These are phyloP conservation scores for Chytriomyces hyalinus DNA, from an alignment of 192 early-diverging fungal genomes.

Conservation along the genomic window DNA sequence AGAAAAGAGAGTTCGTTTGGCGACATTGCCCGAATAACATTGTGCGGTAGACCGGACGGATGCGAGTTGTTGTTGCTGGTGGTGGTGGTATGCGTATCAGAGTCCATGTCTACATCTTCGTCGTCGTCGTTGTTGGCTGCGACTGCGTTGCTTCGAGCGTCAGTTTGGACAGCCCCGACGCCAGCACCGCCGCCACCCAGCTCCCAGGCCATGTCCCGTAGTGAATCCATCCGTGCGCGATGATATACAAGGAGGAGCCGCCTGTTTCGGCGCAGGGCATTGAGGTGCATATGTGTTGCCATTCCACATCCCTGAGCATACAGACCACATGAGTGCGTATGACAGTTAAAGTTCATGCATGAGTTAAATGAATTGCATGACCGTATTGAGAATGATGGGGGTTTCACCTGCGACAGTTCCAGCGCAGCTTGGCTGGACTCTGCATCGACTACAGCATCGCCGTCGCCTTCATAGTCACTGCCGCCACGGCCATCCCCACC, in stretches of 20 bases:
- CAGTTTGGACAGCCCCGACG: constrained; percentile 39
- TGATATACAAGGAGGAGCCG: constrained; percentile 91
- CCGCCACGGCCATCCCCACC: not conserved
- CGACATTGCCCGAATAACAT: constrained; percentile 42
- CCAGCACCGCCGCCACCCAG: constrained; percentile 56
- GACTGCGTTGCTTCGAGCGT: not conserved
- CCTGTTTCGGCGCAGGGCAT: constrained; percentile 77
- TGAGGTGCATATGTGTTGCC: constrained; percentile 57
- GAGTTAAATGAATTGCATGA: not conserved
- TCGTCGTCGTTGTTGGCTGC: constrained; percentile 31
- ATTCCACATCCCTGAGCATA: constrained; percentile 26
- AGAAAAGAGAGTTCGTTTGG: constrained; percentile 70
- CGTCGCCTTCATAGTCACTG: not conserved
- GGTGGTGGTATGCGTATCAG: not conserved
- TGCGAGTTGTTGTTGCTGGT: not conserved
- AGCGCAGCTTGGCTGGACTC: not conserved
- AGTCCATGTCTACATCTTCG: not conserved
- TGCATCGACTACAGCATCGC: constrained; percentile 7
- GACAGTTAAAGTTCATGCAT: not conserved
- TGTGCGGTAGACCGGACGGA: constrained; percentile 50
- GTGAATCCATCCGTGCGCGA: constrained; percentile 66
- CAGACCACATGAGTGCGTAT: too few relatives aligned
- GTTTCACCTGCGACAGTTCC: not conserved
- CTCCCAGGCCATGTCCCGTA: constrained; percentile 74
- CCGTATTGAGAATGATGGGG: not conserved